Base-by-base conservation (phyloP, 176 grass and related monocot genomes). In the Rhynchospora tenuis region DNA sequence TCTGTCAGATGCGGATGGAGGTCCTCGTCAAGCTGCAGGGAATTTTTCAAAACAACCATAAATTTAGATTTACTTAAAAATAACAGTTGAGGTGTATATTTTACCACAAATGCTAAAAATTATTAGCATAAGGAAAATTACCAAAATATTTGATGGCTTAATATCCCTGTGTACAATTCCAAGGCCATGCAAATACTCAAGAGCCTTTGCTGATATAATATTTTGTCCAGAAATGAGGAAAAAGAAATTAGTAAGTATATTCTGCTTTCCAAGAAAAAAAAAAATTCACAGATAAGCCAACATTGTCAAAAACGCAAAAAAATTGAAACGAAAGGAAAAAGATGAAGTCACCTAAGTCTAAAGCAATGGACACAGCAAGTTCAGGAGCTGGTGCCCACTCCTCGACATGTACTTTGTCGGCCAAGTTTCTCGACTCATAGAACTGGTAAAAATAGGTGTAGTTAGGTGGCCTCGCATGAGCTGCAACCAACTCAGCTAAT, bases 71-170 rank as follows among this genome's bases (percentile, higher is more conserved):
- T 59, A 80, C 76, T 55, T 24, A 14, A 73, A 76, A 80, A 0
- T 19, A 64, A 60, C 7, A 68, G 78, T 81, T 70, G 7, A 76
- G 74, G 27, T 79, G 68, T 73, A 19, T 23, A 19, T 48, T 48
- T 75, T 38, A 55, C n/a, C 69, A 63, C 7, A 81, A 20, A 88
- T 77, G 83, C 7, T 44, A 83, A 82, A 38, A 69, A 89, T 27
- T 83, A 83, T 48, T 54, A 86, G 78, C 59, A 45, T 71, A 58
- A 22, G 56, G 55, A 75, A 45, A 85, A 65, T 83, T 98, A 98
- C 93, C 89, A 98, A 92, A 86, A 98, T 95, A 87, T 98, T 98
- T 81, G 96, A 93, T 65, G 93, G 96, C 78, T 98, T 98, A 84
- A 98, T 83, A 85, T 98, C 96, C 76, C 96, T 91, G 81, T 98